These are phyloP conservation scores for Mortierella sp. DNA, from an alignment of 371 early-diverging fungal genomes.

Conservation along the genomic window DNA sequence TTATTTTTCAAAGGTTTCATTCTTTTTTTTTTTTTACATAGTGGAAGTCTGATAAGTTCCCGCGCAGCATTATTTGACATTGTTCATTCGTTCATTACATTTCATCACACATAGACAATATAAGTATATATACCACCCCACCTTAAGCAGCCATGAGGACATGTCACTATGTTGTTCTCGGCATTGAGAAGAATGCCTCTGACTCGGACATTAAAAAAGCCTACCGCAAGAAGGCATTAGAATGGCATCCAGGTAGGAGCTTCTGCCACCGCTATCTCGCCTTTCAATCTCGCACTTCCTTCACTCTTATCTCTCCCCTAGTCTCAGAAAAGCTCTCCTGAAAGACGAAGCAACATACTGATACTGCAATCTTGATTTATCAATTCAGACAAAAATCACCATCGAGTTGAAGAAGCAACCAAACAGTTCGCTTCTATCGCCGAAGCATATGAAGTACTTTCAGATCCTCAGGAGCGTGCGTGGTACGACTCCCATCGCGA, in stretches of 20 bases:
- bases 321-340: too few relatives aligned
- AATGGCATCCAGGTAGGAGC: slow-evolving; percentile 87
- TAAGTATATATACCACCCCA: neutral
- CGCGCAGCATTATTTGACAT: neutral
- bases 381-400: slow-evolving; percentile 86
- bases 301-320: neutral
- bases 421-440: slow-evolving; percentile 88
- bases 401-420: slow-evolving; percentile 87
- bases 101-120: too few relatives aligned
- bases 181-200: slow-evolving; percentile 79
- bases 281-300: neutral
- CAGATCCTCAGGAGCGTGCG: slow-evolving; percentile 90
- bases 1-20: neutral
- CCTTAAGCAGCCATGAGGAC: slow-evolving; percentile 62
- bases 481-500: slow-evolving; percentile 93
- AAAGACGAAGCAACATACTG: too few relatives aligned
- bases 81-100: neutral
- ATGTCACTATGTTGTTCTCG: slow-evolving; percentile 94
- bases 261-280: neutral
- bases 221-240: slow-evolving; percentile 86
- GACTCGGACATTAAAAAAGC: slow-evolving; percentile 90
- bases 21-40: neutral
- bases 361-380: too few relatives aligned
- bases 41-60: neutral
- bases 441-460: slow-evolving; percentile 91